Percentiles rank a stretch among this genome's conserved stretches.
phyloP scores from a whole-genome alignment of 345 rosid genomes.

The Acer negundo region DNA sequence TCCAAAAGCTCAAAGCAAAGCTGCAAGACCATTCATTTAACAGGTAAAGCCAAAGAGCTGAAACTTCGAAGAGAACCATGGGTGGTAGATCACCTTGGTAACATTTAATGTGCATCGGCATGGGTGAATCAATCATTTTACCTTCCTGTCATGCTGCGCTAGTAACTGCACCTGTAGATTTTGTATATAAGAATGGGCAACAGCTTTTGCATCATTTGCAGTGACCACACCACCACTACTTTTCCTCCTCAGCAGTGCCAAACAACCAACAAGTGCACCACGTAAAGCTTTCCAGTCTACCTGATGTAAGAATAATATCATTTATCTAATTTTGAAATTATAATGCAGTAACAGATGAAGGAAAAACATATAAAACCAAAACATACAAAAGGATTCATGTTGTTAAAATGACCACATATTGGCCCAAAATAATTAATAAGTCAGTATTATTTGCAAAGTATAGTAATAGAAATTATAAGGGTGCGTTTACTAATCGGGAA shows the following conservation, averaged over 20 bases:
- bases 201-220: slow-evolving; percentile 58
- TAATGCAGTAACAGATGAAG: neutral
- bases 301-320: slow-evolving; percentile 52
- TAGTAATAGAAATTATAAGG: neutral
- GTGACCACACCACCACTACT: slow-evolving; percentile 45
- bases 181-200: slow-evolving; percentile 52
- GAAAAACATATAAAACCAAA: slow-evolving; percentile 1
- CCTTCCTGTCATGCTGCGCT: slow-evolving; percentile 82
- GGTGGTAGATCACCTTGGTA: neutral
- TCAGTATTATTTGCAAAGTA: neutral
- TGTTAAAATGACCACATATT: neutral
- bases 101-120: neutral
- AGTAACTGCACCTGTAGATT: slow-evolving; percentile 75
- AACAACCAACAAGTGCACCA: slow-evolving; percentile 92
- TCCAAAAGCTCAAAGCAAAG: slow-evolving; percentile 86
- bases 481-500: too few relatives aligned
- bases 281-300: slow-evolving; percentile 92
- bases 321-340: slow-evolving; percentile 25
- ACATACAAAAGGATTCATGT: neutral
- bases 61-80: neutral
- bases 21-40: slow-evolving; percentile 44
- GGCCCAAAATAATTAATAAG: neutral
- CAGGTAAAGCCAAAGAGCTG: slow-evolving; percentile 21
- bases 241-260: slow-evolving; percentile 72
- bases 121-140: slow-evolving; percentile 13